phyloP scores from a whole-genome alignment of 1,139 yeast species.

The Candida tetrigidarum region DNA sequence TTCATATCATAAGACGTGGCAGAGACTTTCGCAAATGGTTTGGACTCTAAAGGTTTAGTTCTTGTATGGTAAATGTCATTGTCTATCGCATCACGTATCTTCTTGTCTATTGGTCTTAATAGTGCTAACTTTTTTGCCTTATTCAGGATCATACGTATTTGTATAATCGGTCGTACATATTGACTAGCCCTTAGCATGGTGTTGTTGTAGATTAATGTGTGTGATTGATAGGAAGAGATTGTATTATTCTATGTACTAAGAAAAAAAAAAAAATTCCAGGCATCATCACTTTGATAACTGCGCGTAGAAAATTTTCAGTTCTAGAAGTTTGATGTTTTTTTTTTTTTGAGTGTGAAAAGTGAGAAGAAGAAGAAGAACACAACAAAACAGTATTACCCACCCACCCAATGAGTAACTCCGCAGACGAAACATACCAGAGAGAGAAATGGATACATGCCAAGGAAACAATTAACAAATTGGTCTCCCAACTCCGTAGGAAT shows the following conservation, averaged over 20 bases:
- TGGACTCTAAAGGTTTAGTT: too few relatives aligned
- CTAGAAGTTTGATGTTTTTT: neutral
- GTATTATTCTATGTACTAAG: too few relatives aligned
- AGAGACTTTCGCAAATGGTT: neutral
- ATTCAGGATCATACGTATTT: too few relatives aligned
- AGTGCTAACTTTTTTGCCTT: too few relatives aligned
- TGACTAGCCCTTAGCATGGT: neutral
- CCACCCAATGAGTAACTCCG: too few relatives aligned
- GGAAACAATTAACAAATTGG: slow-evolving; percentile 47
- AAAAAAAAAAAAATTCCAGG: too few relatives aligned
- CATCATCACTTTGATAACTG: too few relatives aligned
- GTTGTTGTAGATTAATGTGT: neutral
- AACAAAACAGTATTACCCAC: neutral
- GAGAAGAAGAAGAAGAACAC: too few relatives aligned
- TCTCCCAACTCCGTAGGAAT: slow-evolving; percentile 47
- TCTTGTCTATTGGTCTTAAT: slow-evolving; percentile 13
- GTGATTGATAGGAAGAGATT: neutral
- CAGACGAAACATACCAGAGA: slow-evolving; percentile 40
- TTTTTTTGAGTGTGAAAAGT: neutral
- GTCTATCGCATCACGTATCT: neutral
- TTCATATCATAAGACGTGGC: neutral
- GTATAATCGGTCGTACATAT: neutral
- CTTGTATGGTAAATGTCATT: neutral
- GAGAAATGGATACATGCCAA: slow-evolving; percentile 59
- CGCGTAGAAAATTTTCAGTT: neutral